These are phyloP conservation scores for Monosporascus sp. DNA, from an alignment of 2,329 filamentous ascomycete genomes.

Conservation along the genomic window DNA sequence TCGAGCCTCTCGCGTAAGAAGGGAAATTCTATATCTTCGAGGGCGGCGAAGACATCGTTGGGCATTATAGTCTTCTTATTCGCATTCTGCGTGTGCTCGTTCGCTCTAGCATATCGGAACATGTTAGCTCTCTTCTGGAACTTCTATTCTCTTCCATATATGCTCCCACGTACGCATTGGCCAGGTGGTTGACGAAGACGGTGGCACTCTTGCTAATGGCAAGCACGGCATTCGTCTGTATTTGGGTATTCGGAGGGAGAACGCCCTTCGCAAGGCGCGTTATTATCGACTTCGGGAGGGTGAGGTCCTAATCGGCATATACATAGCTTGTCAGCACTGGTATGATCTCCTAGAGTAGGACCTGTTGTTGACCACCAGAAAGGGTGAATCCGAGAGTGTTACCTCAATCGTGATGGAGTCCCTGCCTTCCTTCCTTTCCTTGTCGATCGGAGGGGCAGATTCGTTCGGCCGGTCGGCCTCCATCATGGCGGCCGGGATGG, in stretches of 20 bases:
- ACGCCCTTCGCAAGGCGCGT: conserved; percentile 75
- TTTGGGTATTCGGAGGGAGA: conserved; percentile 73
- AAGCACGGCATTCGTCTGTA: conserved; percentile 75
- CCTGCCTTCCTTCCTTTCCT: conserved; percentile 31
- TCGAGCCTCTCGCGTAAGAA: conserved; percentile 65
- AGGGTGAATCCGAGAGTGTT: neutral
- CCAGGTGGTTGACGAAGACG: conserved; percentile 77
- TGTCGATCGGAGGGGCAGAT: conserved; percentile 19
- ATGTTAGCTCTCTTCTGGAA: no score
- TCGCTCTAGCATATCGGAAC: conserved; percentile 49
- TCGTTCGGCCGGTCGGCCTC: conserved; percentile 29
- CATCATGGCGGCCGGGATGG: conserved; percentile 23
- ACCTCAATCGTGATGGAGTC: conserved; percentile 49
- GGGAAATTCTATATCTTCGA: conserved; percentile 72
- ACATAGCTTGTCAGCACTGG: conserved; percentile 8
- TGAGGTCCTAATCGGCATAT: conserved; percentile 54
- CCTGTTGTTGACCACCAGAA: neutral
- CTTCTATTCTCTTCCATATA: neutral
- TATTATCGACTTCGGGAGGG: conserved; percentile 75
- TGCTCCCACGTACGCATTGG: conserved; percentile 56
- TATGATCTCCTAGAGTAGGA: neutral
- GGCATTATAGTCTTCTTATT: conserved; percentile 76
- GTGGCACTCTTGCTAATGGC: conserved; percentile 78
- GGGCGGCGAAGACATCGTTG: conserved; percentile 68
- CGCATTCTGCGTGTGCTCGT: conserved; percentile 60